Base-by-base conservation (phyloP, 345 rosid genomes). In the Boechera stricta region DNA sequence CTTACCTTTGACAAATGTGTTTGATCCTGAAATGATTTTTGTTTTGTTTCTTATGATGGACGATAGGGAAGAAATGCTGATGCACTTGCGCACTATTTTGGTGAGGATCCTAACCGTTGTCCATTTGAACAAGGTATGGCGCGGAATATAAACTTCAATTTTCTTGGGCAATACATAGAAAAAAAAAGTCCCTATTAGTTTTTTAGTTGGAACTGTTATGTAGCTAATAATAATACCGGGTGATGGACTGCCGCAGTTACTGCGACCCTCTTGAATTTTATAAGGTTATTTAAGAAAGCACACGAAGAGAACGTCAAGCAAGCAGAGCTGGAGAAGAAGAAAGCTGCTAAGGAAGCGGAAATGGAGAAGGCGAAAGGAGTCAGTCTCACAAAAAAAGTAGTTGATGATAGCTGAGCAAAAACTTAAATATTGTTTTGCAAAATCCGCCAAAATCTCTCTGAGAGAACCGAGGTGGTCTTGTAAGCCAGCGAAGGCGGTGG, bases 31-130 rank as follows among this genome's bases (percentile, higher is more conserved):
- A 35, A 44, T 12, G 53, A n/a, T 58, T 26, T 26, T 51, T 39
- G 3, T 67, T 29, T 33, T 18, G 67, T 53, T 53, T 35, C 52
- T 44, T 32, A 68, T 83, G 81, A 44, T 47, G 41, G 28, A 29
- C 5, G 71, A 74, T 90, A 96, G 99, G 99, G 98, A 72, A 88
- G 91, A 77, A 93, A 93, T 83, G 99, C 99, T 51, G 97, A 96
- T 89, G 95, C 93, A 71, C 98, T 96, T 80, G 98, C 91, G 15
- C 82, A 85, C 64, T 96, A 96, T 69, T 96, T 96, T 75, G 92
- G 93, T 6, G 99, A 96, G 88, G 99, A 96, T 86, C 99, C 99
- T 13, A 90, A 88, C 24, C 90, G 93, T 28, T 93, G 88, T 78
- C 99, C 96, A 2, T 93, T 93, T 86, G 99, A 96, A 82, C 99